Conservation (phyloP, 169 alveolate species). For the Cryptosporidium xiaoi region DNA sequence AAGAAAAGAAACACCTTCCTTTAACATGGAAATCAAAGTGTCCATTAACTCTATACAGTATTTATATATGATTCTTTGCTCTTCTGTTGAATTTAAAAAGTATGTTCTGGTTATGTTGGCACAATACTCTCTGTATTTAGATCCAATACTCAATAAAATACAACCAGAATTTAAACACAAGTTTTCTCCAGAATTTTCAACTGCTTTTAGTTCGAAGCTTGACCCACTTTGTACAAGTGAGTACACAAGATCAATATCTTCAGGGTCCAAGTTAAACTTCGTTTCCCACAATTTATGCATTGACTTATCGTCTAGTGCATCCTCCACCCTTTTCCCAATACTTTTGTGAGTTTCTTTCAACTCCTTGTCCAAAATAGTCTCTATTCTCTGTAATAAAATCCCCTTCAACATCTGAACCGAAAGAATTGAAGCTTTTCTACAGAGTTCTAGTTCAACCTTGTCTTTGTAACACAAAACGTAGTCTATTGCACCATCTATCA, state of each 20-base stretch:
- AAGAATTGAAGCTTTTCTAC: conserved; percentile 74
- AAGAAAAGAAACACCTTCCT: conserved; percentile 69
- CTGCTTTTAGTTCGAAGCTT: conserved; percentile 77
- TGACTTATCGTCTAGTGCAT: conserved; percentile 70
- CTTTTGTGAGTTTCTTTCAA: conserved; percentile 75
- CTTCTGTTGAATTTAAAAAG: conserved; percentile 76
- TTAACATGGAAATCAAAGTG: conserved; percentile 35
- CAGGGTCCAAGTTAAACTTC: conserved; percentile 75
- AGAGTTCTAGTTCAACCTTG: conserved; percentile 41
- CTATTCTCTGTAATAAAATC: conserved; percentile 74
- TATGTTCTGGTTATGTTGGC: conserved; percentile 78
- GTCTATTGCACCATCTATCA: conserved; percentile 33
- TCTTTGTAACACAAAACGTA: conserved; percentile 52
- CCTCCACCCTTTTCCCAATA: conserved; percentile 77
- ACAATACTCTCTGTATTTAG: conserved; percentile 78
- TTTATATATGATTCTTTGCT: conserved; percentile 75
- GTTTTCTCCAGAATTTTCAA: conserved; percentile 74
- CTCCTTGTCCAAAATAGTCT: conserved; percentile 77
- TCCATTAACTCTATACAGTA: conserved; percentile 73
- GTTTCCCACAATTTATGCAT: conserved; percentile 66
- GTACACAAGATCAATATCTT: conserved; percentile 77
- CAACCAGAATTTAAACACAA: conserved; percentile 77
- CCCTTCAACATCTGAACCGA: conserved; percentile 77
- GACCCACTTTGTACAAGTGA: conserved; percentile 77
- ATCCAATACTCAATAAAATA: conserved; percentile 75